Percentiles rank a stretch among this genome's conserved stretches.
Evolutionary conservation across 106 monocot genomes (phyloP).

Genomic region (Acorus calamus): DNA sequence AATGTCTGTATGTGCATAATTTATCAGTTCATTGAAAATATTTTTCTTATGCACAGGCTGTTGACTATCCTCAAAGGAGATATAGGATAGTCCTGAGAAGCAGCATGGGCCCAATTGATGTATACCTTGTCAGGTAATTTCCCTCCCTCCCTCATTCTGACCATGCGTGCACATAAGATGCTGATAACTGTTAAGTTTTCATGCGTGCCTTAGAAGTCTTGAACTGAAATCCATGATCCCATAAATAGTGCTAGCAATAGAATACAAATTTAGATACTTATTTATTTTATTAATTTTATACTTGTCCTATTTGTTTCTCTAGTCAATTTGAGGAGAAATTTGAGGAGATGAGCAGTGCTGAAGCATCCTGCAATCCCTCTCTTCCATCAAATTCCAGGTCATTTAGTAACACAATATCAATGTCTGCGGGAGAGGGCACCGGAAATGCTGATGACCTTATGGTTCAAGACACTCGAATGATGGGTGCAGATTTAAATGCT

Average conservation of each 20-base stretch:
- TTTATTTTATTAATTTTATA: neutral
- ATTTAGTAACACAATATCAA: slow-evolving; percentile 15
- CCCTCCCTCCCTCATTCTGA: neutral
- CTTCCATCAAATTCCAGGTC: slow-evolving; percentile 23
- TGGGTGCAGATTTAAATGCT: slow-evolving; percentile 22
- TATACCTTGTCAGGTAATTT: slow-evolving; percentile 84
- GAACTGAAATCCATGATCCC: too few species aligned
- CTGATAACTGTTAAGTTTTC: neutral
- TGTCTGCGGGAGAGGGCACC: slow-evolving; percentile 15
- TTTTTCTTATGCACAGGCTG: slow-evolving; percentile 32
- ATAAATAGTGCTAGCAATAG: too few species aligned
- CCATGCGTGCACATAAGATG: neutral
- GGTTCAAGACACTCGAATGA: slow-evolving; percentile 8
- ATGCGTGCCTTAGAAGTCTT: too few species aligned
- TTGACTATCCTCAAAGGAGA: slow-evolving; percentile 74
- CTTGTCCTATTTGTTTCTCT: neutral
- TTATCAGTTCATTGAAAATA: neutral
- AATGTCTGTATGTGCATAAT: neutral
- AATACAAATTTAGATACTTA: neutral
- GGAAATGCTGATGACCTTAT: slow-evolving; percentile 6
- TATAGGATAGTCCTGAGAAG: slow-evolving; percentile 85
- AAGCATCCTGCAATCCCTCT: slow-evolving; percentile 30
- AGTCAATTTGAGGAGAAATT: slow-evolving; percentile 93
- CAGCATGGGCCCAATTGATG: slow-evolving; percentile 88
- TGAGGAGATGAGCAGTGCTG: slow-evolving; percentile 64